Evolutionary conservation across 345 rosid genomes (phyloP).

Genomic region (Citrus sp.): DNA sequence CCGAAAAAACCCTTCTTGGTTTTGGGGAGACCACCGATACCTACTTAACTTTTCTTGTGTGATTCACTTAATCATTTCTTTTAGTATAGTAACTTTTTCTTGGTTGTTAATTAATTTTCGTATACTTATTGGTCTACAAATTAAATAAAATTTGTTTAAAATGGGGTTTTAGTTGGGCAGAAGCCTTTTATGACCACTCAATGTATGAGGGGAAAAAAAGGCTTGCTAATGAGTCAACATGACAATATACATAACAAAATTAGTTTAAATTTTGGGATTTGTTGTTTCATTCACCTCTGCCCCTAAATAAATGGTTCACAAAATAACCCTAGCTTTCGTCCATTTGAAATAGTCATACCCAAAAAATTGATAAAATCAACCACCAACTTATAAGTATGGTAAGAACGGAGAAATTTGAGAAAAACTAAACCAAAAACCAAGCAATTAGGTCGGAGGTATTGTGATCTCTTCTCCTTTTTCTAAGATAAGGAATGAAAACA

Average conservation of each 20-base stretch:
- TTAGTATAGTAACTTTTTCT: background rate
- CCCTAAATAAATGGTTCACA: conserved; percentile 17
- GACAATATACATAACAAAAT: background rate
- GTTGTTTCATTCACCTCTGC: background rate
- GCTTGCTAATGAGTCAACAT: background rate
- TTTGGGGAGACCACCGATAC: conserved; percentile 30
- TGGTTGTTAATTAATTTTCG: background rate
- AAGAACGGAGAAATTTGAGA: background rate
- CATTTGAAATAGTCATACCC: conserved; percentile 28
- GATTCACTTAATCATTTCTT: background rate
- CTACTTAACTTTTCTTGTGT: conserved; percentile 20
- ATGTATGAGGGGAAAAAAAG: background rate
- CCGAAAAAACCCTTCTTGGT: conserved; percentile 20
- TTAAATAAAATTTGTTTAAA: too few relatives aligned
- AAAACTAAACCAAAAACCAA: conserved; percentile 22
- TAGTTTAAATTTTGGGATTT: background rate
- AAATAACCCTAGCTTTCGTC: background rate
- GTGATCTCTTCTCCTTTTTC: conserved; percentile 32
- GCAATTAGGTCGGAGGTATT: conserved; percentile 35
- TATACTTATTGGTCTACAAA: background rate
- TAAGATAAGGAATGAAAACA: conserved; percentile 26
- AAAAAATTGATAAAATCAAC: conserved; percentile 16
- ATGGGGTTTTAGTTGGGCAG: background rate
- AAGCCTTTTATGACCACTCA: conserved; percentile 1
- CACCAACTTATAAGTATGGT: conserved; percentile 1